These are phyloP conservation scores for Hericium coralloides DNA, from an alignment of 768 basidiomycete species.

Conservation along the genomic window DNA sequence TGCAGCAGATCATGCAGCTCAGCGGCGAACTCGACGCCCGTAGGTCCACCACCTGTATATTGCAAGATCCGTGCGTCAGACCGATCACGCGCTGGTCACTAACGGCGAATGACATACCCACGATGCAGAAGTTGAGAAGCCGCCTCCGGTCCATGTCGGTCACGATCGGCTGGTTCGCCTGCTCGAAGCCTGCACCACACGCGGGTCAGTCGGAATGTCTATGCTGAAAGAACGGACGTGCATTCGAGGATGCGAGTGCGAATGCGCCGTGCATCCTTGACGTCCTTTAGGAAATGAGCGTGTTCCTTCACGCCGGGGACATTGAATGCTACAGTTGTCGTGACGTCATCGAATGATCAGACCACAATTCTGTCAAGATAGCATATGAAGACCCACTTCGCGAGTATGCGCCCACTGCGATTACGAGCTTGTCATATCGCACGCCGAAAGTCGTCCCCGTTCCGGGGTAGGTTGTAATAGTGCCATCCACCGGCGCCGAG, in stretches of 20 bases:
- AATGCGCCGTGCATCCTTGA: conserved; percentile 66
- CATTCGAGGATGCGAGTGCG: conserved; percentile 69
- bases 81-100: background rate
- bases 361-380: background rate
- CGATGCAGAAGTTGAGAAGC: conserved; percentile 79
- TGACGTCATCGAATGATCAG: background rate
- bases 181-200: conserved; percentile 52
- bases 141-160: conserved; percentile 67
- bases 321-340: conserved; percentile 41
- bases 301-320: conserved; percentile 75
- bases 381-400: conserved; percentile 42
- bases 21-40: conserved; percentile 78
- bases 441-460: conserved; percentile 10
- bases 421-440: conserved; percentile 71
- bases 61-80: background rate
- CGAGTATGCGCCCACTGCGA: conserved; percentile 79
- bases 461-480: conserved; percentile 16
- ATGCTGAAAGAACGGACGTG: conserved; percentile 17
- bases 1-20: conserved; percentile 74
- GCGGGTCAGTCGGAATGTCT: background rate
- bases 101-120: conserved; percentile 40
- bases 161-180: conserved; percentile 73
- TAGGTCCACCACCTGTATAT: conserved; percentile 57
- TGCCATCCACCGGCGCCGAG: conserved; percentile 7
- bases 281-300: conserved; percentile 75